Evolutionary conservation across 768 basidiomycete genomes (phyloP).

Genomic region (Daedalea quercina): DNA sequence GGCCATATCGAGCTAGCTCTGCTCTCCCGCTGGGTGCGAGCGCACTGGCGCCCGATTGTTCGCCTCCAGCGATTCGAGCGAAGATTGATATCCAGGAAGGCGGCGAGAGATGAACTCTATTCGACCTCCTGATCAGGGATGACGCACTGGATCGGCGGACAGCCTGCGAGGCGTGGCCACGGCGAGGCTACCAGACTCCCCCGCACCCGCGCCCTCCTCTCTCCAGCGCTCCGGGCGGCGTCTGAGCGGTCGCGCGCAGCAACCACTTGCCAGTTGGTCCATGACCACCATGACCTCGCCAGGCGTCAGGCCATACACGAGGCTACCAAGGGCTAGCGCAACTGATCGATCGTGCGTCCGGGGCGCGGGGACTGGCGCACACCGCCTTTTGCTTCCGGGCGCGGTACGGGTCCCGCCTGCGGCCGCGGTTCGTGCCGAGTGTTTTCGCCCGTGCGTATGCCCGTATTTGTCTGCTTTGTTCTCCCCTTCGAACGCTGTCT

Average conservation of each 20-base stretch:
- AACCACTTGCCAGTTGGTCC: no score
- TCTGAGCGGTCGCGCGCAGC: no score
- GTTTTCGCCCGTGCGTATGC: background rate
- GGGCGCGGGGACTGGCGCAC: background rate
- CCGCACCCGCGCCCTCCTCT: background rate
- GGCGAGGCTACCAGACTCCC: constrained; percentile 4
- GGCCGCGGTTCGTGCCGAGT: background rate
- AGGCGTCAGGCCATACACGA: no score
- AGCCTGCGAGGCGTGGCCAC: background rate
- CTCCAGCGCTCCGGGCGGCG: background rate
- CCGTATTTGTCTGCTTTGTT: background rate
- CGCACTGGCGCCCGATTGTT: constrained; percentile 13
- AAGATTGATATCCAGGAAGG: constrained; percentile 16
- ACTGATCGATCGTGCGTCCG: background rate
- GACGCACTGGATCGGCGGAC: constrained; percentile 7
- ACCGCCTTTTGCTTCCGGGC: background rate
- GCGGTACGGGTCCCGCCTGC: background rate
- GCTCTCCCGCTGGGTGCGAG: constrained; percentile 1
- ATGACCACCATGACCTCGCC: no score
- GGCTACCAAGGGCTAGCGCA: background rate
- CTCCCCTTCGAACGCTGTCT: background rate
- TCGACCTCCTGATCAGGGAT: constrained; percentile 5
- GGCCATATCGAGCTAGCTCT: constrained; percentile 13
- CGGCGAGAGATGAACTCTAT: constrained; percentile 3
- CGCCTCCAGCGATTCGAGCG: constrained; percentile 14